Base-by-base conservation (phyloP, 345 rosid species). In the Leavenworthia alabamica region DNA sequence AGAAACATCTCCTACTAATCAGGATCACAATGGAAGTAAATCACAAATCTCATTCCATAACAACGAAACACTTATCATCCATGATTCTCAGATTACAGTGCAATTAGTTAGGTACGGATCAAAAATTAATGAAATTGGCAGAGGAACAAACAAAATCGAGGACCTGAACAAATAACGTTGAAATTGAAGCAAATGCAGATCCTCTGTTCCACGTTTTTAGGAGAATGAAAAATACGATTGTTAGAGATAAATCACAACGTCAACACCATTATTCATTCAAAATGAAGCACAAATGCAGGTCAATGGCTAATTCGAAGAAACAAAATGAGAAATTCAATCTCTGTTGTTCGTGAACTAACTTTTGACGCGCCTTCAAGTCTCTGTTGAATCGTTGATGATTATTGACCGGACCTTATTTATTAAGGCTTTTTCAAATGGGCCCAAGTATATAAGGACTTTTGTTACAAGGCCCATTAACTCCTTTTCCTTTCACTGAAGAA, bases 401-500 rank as follows among this genome's bases (percentile, higher is more conserved):
- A 8, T 46, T 48, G 13, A 49, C 65, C 27, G 11, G 19, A 5
- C 52, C 24, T 58, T 47, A 37, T 33, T 16, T 6, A 2, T 37
- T 49, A 28, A 60, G 65, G 59, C 60, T 5, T 49, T 48, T 14
- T 11, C 1, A 39, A 4, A 2, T 5, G 26, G 24, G 45, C 66
- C 57, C 50, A 47, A 6, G 5, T 12, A 8, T 5, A 47, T 19
- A 23, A 10, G 5, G 10, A 8, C 14, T 3, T 8, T 0, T 51
- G 6, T 2, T 0, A 5, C 0, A 42, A 53, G n/a, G n/a, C n/a
- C n/a, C n/a, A n/a, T n/a, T n/a, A n/a, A n/a, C n/a, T n/a, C n/a
- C n/a, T n/a, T n/a, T n/a, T n/a, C n/a, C n/a, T 64, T 19, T 36
- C 19, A 44, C 35, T 44, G 66, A 71, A 65, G 71, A 61, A 71